A percentile compares a stretch with the other conserved stretches of the same genome.
These are phyloP conservation scores for Eucalyptus guilfoylei DNA, from an alignment of 345 rosid species.

Conservation along the genomic window DNA sequence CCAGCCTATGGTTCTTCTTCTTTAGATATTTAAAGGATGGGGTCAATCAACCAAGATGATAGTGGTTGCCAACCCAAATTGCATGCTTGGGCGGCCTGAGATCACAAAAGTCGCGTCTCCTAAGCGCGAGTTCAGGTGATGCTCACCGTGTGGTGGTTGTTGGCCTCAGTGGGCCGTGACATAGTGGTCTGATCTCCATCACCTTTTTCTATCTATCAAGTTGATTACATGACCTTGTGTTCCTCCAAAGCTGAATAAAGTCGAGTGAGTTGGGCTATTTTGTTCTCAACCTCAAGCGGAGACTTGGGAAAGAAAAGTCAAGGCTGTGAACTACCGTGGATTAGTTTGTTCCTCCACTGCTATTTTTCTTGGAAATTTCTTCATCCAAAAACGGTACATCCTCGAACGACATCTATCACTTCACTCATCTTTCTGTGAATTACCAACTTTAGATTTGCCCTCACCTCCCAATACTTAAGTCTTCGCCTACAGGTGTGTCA, in stretches of 20 bases:
- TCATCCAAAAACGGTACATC: neutral
- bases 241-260: neutral
- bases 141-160: neutral
- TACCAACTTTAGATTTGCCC: neutral
- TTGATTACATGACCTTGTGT: neutral
- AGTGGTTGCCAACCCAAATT: too few species aligned
- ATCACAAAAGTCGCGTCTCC: neutral
- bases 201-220: neutral
- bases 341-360: neutral
- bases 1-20: neutral
- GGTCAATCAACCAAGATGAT: neutral
- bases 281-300: neutral
- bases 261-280: neutral
- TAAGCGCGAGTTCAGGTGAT: neutral
- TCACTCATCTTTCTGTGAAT: neutral
- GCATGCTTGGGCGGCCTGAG: neutral
- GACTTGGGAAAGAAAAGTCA: neutral
- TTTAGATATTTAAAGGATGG: neutral
- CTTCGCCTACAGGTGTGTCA: neutral
- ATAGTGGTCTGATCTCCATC: neutral
- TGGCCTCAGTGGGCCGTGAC: neutral
- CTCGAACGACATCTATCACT: neutral
- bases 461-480: neutral
- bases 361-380: neutral
- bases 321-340: neutral